phyloP scores from a whole-genome alignment of 2,329 filamentous ascomycete genomes.

The Fusarium tupiense region DNA sequence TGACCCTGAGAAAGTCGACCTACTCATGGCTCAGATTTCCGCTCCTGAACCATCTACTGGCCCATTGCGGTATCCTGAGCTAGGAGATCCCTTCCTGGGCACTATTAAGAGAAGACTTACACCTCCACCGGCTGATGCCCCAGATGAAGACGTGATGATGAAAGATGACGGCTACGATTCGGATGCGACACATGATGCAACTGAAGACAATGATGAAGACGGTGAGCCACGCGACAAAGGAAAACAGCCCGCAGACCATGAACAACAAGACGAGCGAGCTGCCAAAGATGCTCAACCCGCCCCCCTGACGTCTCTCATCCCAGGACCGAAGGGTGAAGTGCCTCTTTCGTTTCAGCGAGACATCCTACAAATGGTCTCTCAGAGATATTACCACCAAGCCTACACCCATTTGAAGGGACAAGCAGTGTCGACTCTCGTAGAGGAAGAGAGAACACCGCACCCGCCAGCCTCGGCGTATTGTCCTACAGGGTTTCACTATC shows the following conservation, averaged over 20 bases:
- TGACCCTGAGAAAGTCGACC: background rate
- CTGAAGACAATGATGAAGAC: background rate
- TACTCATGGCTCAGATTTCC: background rate
- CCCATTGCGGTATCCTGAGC: background rate
- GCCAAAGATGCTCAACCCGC: too few relatives aligned
- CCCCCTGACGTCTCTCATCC: background rate
- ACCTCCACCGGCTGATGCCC: background rate
- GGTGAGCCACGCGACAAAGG: background rate
- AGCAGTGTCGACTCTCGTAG: slow-evolving; percentile 15
- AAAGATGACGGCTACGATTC: background rate
- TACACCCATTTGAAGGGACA: background rate
- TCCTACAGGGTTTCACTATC: background rate
- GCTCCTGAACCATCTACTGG: background rate
- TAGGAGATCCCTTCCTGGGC: slow-evolving; percentile 13
- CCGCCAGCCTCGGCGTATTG: background rate
- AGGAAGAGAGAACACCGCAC: slow-evolving; percentile 7
- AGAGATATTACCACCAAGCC: background rate
- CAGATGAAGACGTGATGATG: background rate
- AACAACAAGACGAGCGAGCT: background rate
- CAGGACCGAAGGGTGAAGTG: background rate
- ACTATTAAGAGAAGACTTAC: background rate
- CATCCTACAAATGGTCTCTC: background rate
- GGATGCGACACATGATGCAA: background rate
- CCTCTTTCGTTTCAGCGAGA: background rate
- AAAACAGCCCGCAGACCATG: background rate